These are phyloP conservation scores for Apiospora phragmitis DNA, from an alignment of 2,329 filamentous ascomycete species.

Conservation along the genomic window DNA sequence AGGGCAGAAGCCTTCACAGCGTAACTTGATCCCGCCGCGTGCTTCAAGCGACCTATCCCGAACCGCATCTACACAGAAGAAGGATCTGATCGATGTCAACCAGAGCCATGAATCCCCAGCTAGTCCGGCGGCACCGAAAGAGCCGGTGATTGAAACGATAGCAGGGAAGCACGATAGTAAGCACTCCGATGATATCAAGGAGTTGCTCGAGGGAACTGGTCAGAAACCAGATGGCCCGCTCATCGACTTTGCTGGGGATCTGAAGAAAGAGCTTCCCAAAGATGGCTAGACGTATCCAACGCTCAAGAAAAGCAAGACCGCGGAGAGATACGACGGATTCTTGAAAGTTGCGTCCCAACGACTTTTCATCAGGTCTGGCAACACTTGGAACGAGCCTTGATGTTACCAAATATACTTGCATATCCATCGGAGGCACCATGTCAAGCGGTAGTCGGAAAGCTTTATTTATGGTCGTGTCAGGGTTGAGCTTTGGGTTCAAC, in stretches of 20 bases:
- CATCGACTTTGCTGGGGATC: conserved; percentile 56
- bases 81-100: conserved; percentile 45
- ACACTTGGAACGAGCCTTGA: background rate
- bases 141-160: conserved; percentile 12
- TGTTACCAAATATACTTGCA: background rate
- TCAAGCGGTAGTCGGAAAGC: background rate
- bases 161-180: conserved; percentile 20
- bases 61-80: conserved; percentile 36
- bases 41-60: conserved; percentile 22
- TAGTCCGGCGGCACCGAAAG: conserved; percentile 14
- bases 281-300: conserved; percentile 18
- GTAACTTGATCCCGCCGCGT: conserved; percentile 58
- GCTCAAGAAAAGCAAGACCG: conserved; percentile 36
- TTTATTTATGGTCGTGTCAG: background rate
- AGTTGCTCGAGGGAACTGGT: conserved; percentile 48
- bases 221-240: conserved; percentile 48
- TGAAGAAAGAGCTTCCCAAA: conserved; percentile 50
- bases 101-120: conserved; percentile 11
- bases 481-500: background rate
- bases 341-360: conserved; percentile 36
- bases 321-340: conserved; percentile 39
- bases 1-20: conserved; percentile 64
- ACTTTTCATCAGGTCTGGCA: background rate
- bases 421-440: background rate
- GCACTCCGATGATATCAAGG: conserved; percentile 39